These are phyloP conservation scores for Thermomyces lanuginosus DNA, from an alignment of 2,329 filamentous ascomycete genomes.

Conservation along the genomic window DNA sequence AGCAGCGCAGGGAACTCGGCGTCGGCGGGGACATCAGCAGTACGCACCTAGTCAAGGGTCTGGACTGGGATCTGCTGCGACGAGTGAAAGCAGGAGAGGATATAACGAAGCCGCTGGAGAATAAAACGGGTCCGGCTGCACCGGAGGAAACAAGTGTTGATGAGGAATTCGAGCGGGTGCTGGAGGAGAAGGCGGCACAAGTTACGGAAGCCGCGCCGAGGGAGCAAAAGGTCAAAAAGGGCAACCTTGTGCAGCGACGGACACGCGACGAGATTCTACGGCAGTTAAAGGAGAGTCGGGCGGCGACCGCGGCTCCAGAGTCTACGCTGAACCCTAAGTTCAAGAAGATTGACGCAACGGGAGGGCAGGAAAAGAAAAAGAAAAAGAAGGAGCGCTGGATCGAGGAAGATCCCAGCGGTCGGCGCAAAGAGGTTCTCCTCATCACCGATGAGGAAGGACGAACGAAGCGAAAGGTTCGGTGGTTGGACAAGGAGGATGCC, in stretches of 20 bases:
- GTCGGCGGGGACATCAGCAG: slow-evolving; percentile 63
- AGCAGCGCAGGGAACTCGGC: slow-evolving; percentile 53
- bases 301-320: slow-evolving; percentile 22
- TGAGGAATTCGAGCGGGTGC: slow-evolving; percentile 37
- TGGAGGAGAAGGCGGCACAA: slow-evolving; percentile 22
- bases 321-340: slow-evolving; percentile 39
- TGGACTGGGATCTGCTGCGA: slow-evolving; percentile 60
- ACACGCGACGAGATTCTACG: slow-evolving; percentile 43
- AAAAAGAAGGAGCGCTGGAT: too few relatives aligned
- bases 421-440: slow-evolving; percentile 41
- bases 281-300: slow-evolving; percentile 40
- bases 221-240: slow-evolving; percentile 35
- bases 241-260: slow-evolving; percentile 31
- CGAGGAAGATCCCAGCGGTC: slow-evolving; percentile 37
- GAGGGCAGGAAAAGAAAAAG: slow-evolving; percentile 32
- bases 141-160: slow-evolving; percentile 38
- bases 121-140: slow-evolving; percentile 11
- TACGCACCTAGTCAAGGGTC: slow-evolving; percentile 79
- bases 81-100: slow-evolving; percentile 36
- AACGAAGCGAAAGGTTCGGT: slow-evolving; percentile 45
- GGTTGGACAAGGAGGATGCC: slow-evolving; percentile 25
- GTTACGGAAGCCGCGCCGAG: slow-evolving; percentile 16
- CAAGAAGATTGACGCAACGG: slow-evolving; percentile 35
- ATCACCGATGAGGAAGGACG: slow-evolving; percentile 44
- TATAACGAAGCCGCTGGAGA: slow-evolving; percentile 25